Base-by-base conservation (phyloP, 1,284 basidiomycete species). In the Cronartium ribicola region DNA sequence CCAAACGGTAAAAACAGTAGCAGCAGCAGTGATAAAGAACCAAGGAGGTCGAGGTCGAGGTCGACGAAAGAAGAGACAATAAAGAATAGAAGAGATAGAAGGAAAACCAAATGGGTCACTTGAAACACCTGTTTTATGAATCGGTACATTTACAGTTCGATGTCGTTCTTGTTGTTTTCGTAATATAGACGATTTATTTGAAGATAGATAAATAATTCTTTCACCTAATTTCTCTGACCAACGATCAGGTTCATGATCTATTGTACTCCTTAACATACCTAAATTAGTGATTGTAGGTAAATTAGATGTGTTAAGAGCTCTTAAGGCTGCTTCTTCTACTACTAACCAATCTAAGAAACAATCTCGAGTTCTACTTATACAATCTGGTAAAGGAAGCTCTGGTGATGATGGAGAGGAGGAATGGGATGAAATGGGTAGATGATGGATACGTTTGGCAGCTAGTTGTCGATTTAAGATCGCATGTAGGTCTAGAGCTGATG, bases 381-480 rank as follows among this genome's bases (percentile, higher is more conserved):
- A 72, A 65, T 72, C 63, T 2, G 71, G 55, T 43, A 74, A 48
- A n/a, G 44, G n/a, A 22, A 51, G 43, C 22, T 63, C 51, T 60
- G 41, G 37, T 7, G 29, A 37, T n/a, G 60, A 61, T 37, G 60
- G 60, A n/a, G 22, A 37, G 29, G 29, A 29, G 17, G 14, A 7
- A 61, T 5, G 43, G 5, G 39, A 41, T 22, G 65, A 57, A 44
- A 74, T 67, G 6, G 71, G n/a, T 14, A 74, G 60, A 46, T 74
- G 71, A n/a, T 39, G 36, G 29, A 74, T 46, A 13, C 71, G 55
- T 43, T 67, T 60, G 7, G 65, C 51, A 13, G 22, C 57, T 7
- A 74, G 48, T 66, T 74, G 71, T 14, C 71, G 39, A 11, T 64
- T 67, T 6, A 74, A 39, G 40, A 74, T 74, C 20, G 71, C 71